phyloP scores from a whole-genome alignment of 345 rosid genomes.

The Noccaea bulbosa region DNA sequence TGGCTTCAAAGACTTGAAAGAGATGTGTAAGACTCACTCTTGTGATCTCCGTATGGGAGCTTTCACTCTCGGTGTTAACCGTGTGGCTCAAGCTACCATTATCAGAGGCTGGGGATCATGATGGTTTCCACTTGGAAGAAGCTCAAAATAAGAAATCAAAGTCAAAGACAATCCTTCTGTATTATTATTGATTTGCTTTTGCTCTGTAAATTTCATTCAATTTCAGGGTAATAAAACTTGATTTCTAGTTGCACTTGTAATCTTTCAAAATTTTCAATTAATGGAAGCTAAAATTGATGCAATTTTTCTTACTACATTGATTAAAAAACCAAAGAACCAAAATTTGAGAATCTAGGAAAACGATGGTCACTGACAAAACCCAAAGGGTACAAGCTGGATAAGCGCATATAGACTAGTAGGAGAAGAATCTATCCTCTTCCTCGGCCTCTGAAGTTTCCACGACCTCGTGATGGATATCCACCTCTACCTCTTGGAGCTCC shows the following conservation, averaged over 20 bases:
- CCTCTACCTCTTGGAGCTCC: slow-evolving; percentile 59
- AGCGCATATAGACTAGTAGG: not conserved
- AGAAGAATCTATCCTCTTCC: slow-evolving; percentile 58
- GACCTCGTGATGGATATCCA: slow-evolving; percentile 69
- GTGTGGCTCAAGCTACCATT: slow-evolving; percentile 86
- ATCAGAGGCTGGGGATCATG: slow-evolving; percentile 95
- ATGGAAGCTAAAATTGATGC: not conserved
- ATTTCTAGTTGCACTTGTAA: not conserved
- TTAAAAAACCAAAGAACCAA: not conserved
- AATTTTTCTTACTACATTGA: slow-evolving; percentile 12
- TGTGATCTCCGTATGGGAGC: slow-evolving; percentile 99
- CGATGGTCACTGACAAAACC: slow-evolving; percentile 17
- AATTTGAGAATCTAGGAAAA: slow-evolving; percentile 23
- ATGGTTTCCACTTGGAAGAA: not conserved
- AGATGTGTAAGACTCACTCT: slow-evolving; percentile 79
- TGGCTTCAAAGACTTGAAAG: slow-evolving; percentile 80
- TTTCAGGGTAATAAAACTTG: not conserved
- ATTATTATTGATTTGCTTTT: slow-evolving; percentile 13
- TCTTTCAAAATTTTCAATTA: not conserved
- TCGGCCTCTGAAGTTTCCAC: slow-evolving; percentile 82
- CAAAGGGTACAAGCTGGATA: slow-evolving; percentile 32
- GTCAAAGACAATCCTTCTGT: not conserved
- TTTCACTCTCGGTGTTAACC: slow-evolving; percentile 93
- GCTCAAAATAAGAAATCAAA: not conserved
- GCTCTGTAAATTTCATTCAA: slow-evolving; percentile 12